A percentile compares a stretch with the other conserved stretches of the same genome.
Conservation (phyloP, 768 basidiomycete species). For the Suillus placidus region DNA sequence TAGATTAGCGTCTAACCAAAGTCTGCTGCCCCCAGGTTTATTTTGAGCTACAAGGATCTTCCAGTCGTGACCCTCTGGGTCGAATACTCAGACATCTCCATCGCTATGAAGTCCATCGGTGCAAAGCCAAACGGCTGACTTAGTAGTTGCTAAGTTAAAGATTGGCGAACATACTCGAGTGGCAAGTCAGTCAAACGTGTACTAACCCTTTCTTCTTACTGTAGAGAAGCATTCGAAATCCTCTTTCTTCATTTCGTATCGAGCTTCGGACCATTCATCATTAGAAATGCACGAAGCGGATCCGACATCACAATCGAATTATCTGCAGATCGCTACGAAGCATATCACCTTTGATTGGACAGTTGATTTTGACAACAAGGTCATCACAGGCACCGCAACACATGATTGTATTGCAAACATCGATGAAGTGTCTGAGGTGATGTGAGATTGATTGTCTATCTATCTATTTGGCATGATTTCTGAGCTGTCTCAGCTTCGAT, state of each 20-base stretch:
- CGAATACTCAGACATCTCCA: no score
- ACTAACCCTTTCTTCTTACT: no score
- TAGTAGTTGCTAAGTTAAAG: no score
- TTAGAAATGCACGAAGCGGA: conserved; percentile 28
- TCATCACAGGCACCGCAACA: conserved; percentile 50
- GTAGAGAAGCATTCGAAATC: neutral
- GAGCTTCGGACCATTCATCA: neutral
- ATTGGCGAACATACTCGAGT: no score
- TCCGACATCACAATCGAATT: conserved; percentile 62
- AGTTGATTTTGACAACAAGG: conserved; percentile 52
- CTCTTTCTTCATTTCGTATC: neutral
- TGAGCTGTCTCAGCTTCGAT: conserved; percentile 47
- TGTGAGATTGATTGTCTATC: conserved; percentile 36
- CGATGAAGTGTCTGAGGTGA: conserved; percentile 42
- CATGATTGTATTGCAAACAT: conserved; percentile 44
- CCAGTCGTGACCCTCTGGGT: no score
- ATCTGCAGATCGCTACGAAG: conserved; percentile 46
- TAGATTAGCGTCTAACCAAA: no score
- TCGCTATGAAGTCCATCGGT: no score
- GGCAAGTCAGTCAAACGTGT: no score
- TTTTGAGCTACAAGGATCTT: no score
- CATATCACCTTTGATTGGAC: conserved; percentile 59
- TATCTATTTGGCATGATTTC: neutral
- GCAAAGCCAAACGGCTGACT: no score
- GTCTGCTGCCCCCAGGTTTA: no score